Evolutionary conservation across 2,329 filamentous ascomycete genomes (phyloP), one percentile per base, ranked within the genome.

Genomic region (Cytospora leucostoma): DNA sequence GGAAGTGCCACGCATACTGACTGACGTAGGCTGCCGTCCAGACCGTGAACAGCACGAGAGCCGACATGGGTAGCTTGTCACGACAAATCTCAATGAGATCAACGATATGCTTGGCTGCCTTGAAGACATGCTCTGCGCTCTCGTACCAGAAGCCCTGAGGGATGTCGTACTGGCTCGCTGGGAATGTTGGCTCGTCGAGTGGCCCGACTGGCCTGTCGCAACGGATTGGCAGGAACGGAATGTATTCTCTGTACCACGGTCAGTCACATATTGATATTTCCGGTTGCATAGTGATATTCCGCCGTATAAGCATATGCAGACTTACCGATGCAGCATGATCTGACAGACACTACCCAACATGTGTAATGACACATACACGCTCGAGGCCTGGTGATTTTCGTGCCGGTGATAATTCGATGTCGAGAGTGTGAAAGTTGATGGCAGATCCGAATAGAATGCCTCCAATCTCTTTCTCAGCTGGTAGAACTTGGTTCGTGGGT

Each of bases 21-120:
- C 86, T 86, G 17, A 85, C 80, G 68, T 90, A 88, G 0, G 84
- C 83, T 0, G 88, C 87, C 12, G 83, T 84, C 79, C 88, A 92
- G 47, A 89, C 79, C 2, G 88, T 84, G 70, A 90, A 91, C 4
- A 85, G 81, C 4, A 88, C 82, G 38, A 90, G 81, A 0, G 88
- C 87, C 1, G 89, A 91, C 72, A 91, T 84, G 1, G 88, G 85
- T 2, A 90, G 76, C 61, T 84, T 84, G 61, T 84, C 81, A 60
- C 84, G 80, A 69, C 85, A 88, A 4, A 86, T 84, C 15, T 83
- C 80, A 17, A 89, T 82, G 34, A 92, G 76, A 60, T 89, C 83
- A 51, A 89, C 80, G 64, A 91, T 87, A 32, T 87, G 83, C 57
- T 80, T 80, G 7, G 85, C 85, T 3, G 88, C 82, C 63, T 78